Conservation (phyloP, 2,329 filamentous ascomycete genomes). For the Aspergillus sp. region DNA sequence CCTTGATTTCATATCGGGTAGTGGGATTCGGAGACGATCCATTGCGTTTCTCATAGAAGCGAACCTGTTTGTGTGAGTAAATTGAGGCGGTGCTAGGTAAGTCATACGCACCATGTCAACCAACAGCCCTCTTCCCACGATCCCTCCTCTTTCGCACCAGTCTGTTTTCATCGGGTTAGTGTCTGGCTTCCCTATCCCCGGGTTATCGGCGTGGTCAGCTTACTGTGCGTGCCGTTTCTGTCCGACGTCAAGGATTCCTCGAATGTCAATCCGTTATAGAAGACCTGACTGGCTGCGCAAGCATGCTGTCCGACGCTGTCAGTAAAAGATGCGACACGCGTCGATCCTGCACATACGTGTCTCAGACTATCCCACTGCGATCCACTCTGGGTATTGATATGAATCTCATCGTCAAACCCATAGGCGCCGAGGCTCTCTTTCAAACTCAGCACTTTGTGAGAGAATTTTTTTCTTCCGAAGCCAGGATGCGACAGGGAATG, state of each 20-base stretch:
- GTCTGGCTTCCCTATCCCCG: too few species aligned
- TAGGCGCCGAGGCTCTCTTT: neutral
- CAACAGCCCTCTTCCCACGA: neutral
- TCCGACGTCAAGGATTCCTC: neutral
- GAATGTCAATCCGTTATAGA: neutral
- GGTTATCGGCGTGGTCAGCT: too few species aligned
- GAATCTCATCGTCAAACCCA: neutral
- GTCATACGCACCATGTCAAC: neutral
- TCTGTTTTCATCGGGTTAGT: neutral
- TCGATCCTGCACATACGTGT: neutral
- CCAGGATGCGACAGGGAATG: neutral
- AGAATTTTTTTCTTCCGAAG: neutral
- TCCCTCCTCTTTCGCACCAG: neutral
- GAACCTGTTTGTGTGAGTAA: neutral
- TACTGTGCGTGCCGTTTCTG: neutral
- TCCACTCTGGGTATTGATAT: neutral
- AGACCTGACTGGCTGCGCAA: neutral
- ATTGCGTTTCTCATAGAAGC: neutral
- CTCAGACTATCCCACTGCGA: neutral
- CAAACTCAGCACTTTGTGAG: neutral
- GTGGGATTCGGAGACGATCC: neutral
- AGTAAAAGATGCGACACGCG: too few species aligned
- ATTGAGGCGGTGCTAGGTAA: neutral
- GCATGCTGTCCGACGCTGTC: neutral
- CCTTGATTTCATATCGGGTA: neutral